Evolutionary conservation across 2,329 filamentous ascomycete genomes (phyloP), one percentile per base, ranked within the genome.

Genomic region (Aspergillus ruber): DNA sequence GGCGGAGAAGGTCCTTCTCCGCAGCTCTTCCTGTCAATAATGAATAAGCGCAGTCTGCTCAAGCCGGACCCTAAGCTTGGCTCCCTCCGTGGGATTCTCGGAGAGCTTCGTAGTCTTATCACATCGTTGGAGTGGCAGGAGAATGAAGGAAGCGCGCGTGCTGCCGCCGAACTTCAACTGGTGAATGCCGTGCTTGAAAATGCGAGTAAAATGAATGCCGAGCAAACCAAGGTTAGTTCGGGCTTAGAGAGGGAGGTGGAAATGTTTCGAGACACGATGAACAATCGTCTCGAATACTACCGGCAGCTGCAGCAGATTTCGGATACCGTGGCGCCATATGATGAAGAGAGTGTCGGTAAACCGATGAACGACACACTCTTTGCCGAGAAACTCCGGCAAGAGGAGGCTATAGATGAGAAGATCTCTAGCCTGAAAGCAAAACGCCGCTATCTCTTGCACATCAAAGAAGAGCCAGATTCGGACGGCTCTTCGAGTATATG

Each of bases 221-320:
- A 73, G 17, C 80, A 84, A 59, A 68, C 68, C 3, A 83, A 82
- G 56, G 65, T 68, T 13, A 61, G 78, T 3, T 62, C 62, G 4
- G 72, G 68, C 8, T 59, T 84, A 6, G 69, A 85, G 45, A 73
- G 70, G 43, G 90, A 96, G 64, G 71, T 89, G 5, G 84, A 91
- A 42, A 72, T 82, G 23, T 93, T 95, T 63, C 85, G 82, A 23
- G 75, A 77, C 13, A 82, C 85, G 0, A 90, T 95, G 82, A 97
- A 97, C 59, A 77, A 83, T 33, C 84, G 93, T 12, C 71, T 96
- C 0, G 89, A 93, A 48, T 97, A 90, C 63, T 97, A 97, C 63
- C 83, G 85, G 4, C 90, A 96, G 60, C 76, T 97, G 9, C 93
- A 97, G 62, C 80, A 82, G 21, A 83, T 97, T n/a, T 96, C 90